A percentile compares a stretch with the other conserved stretches of the same genome.
phyloP scores from a whole-genome alignment of 2,329 filamentous ascomycete genomes.

The Pyrenophora teres region DNA sequence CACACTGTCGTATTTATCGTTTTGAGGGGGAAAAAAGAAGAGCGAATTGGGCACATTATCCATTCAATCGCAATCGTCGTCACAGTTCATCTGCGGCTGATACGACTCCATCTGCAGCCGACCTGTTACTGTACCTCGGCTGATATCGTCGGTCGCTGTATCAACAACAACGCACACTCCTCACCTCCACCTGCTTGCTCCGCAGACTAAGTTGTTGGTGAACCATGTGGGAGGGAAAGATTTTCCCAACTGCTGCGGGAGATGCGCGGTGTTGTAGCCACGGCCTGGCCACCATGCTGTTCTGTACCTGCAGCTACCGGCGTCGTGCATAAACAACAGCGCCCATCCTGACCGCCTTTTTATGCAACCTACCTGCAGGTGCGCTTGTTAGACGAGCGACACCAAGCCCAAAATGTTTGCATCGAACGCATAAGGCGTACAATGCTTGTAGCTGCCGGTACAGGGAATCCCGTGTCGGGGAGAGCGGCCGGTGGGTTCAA shows the following conservation, averaged over 20 bases:
- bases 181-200: no score
- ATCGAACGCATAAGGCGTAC: constrained; percentile 4
- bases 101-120: no score
- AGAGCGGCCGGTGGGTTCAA: background rate
- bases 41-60: background rate
- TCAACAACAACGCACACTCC: no score
- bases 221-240: no score
- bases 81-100: background rate
- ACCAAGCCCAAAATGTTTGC: constrained; percentile 2
- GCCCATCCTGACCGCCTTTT: constrained; percentile 20
- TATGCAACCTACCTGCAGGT: constrained; percentile 20
- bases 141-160: no score
- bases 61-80: background rate
- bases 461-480: constrained; percentile 11
- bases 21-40: background rate
- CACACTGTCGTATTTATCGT: no score
- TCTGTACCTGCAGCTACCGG: constrained; percentile 13
- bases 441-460: constrained; percentile 10
- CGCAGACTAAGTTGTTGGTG: no score
- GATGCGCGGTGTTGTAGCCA: background rate
- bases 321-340: constrained; percentile 1
- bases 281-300: background rate
- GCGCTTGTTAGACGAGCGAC: constrained; percentile 6
- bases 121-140: background rate
- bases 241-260: background rate